phyloP scores from a whole-genome alignment of 164 flowering plant species.

The Vitis rupestris region DNA sequence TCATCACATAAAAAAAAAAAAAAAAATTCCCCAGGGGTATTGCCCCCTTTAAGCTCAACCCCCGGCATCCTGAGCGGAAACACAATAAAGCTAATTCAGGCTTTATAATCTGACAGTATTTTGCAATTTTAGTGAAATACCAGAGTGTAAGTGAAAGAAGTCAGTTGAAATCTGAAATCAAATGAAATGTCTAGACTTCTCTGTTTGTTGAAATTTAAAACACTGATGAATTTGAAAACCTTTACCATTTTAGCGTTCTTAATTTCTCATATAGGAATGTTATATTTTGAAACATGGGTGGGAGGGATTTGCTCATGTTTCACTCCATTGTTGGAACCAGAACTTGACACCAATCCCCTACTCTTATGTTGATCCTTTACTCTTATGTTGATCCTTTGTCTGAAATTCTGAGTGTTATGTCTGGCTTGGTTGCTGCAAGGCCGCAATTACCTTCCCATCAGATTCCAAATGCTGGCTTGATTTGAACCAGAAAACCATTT shows the following conservation, averaged over 20 bases:
- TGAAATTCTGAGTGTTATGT: slow-evolving; percentile 18
- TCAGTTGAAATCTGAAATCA: not conserved
- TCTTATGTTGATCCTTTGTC: slow-evolving; percentile 10
- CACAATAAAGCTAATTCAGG: no score
- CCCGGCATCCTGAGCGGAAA: no score
- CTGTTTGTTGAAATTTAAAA: not conserved
- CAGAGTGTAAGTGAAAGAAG: not conserved
- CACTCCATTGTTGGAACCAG: slow-evolving; percentile 54
- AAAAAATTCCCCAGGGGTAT: no score
- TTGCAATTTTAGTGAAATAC: not conserved
- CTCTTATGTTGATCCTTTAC: slow-evolving; percentile 8
- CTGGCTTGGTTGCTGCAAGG: slow-evolving; percentile 54
- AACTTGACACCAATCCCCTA: slow-evolving; percentile 16
- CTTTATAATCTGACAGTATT: not conserved
- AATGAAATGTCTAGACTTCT: not conserved
- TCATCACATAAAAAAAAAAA: no score
- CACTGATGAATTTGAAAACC: not conserved
- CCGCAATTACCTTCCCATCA: slow-evolving; percentile 16
- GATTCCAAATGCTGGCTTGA: slow-evolving; percentile 21
- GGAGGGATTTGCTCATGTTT: slow-evolving; percentile 72
- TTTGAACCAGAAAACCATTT: slow-evolving; percentile 34
- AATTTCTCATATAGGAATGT: not conserved
- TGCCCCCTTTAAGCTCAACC: no score
- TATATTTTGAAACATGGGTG: slow-evolving; percentile 41
- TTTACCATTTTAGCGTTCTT: not conserved